Evolutionary conservation across 192 early-diverging fungal genomes (phyloP).

Genomic region (Mortierella antarctica): DNA sequence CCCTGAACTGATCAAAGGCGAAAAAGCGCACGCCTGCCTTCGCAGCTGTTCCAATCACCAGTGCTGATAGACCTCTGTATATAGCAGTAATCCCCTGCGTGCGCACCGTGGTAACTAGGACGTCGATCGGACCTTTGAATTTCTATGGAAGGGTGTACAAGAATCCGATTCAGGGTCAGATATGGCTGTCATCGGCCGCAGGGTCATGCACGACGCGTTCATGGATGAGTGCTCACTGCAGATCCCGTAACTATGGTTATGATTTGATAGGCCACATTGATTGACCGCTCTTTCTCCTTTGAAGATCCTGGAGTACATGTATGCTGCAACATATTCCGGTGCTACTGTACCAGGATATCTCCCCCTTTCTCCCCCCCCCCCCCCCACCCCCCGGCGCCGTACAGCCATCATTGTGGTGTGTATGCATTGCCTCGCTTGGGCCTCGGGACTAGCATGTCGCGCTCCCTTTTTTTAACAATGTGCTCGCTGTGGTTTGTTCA

Average conservation of each 20-base stretch:
- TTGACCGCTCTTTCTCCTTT: not conserved
- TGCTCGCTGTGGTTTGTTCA: too few species aligned
- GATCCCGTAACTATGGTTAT: not conserved
- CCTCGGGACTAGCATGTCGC: too few species aligned
- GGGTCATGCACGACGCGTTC: too few species aligned
- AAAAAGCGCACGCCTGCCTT: conserved; percentile 95
- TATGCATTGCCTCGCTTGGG: too few species aligned
- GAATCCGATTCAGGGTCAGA: not conserved
- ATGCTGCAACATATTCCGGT: too few species aligned
- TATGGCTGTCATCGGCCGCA: too few species aligned
- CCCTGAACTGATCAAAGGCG: conserved; percentile 89
- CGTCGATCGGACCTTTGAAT: conserved; percentile 88
- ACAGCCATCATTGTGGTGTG: too few species aligned
- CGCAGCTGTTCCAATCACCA: conserved; percentile 89
- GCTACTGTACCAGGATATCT: too few species aligned
- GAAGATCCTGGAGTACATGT: too few species aligned
- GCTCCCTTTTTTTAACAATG: too few species aligned
- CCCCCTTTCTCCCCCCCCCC: not conserved
- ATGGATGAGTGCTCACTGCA: too few species aligned
- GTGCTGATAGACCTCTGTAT: conserved; percentile 88
- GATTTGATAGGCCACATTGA: not conserved
- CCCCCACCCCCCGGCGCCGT: not conserved
- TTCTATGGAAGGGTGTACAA: conserved; percentile 2
- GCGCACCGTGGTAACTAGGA: conserved; percentile 75
- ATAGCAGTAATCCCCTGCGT: conserved; percentile 79